Conservation (phyloP, 2,329 filamentous ascomycete genomes). For the Blumeriella jaapii region DNA sequence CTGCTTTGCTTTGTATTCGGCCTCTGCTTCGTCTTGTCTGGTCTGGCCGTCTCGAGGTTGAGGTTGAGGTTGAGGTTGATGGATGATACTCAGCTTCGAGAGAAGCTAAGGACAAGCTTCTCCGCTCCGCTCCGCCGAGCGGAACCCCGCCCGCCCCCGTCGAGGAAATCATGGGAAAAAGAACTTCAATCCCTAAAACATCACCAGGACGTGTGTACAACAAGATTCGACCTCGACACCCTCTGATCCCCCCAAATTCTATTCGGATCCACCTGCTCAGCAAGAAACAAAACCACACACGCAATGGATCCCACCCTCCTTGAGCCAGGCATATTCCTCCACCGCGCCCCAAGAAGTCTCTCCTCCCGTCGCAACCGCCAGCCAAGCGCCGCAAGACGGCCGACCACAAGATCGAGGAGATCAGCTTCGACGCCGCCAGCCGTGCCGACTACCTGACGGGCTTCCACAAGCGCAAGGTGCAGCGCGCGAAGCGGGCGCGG, state of each 20-base stretch:
- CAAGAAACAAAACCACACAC: conserved; percentile 1
- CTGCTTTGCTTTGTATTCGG: no score
- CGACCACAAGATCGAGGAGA: conserved; percentile 53
- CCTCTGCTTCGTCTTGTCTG: no score
- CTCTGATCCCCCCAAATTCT: no score
- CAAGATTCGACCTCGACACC: no score
- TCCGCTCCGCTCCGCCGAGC: no score
- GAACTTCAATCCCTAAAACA: background rate
- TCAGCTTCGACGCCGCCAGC: conserved; percentile 71
- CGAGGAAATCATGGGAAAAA: no score
- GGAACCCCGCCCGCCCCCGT: no score
- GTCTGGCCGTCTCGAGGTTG: conserved; percentile 1
- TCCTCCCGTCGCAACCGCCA: conserved; percentile 45
- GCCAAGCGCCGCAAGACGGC: conserved; percentile 59
- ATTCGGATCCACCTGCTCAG: background rate
- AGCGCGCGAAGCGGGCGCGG: conserved; percentile 74
- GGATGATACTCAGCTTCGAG: no score
- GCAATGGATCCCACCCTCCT: conserved; percentile 12
- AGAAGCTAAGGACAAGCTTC: no score
- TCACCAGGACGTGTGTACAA: no score
- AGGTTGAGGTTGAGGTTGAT: no score
- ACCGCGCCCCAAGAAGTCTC: conserved; percentile 44
- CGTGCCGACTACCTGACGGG: conserved; percentile 85
- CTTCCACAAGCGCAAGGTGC: conserved; percentile 90
- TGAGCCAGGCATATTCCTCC: conserved; percentile 37